Percentiles rank a stretch among this genome's conserved stretches.
Conservation (phyloP, 2,329 filamentous ascomycete species). For the Hypocrella siamensis region DNA sequence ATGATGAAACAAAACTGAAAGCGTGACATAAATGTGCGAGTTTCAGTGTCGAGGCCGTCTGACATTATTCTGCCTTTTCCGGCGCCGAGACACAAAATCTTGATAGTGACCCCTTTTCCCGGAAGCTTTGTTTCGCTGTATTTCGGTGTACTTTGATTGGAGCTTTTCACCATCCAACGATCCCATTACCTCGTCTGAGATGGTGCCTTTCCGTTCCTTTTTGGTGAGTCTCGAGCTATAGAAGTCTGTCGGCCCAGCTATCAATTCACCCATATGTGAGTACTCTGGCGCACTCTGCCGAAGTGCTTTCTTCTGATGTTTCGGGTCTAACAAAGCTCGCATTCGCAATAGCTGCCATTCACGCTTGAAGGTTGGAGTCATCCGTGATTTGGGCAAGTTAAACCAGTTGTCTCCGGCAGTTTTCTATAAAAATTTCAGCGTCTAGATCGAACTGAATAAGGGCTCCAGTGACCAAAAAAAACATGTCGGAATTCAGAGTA, state of each 20-base stretch:
- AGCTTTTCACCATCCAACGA: constrained; percentile 45
- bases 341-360: constrained; percentile 83
- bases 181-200: constrained; percentile 66
- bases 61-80: constrained; percentile 11
- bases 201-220: constrained; percentile 74
- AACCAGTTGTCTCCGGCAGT: constrained; percentile 77
- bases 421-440: too few species aligned
- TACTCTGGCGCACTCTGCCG: constrained; percentile 56
- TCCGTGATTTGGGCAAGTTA: constrained; percentile 66
- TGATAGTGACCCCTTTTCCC: constrained; percentile 88
- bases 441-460: neutral
- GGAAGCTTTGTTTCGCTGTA: constrained; percentile 68
- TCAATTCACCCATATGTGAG: constrained; percentile 75
- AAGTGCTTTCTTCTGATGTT: constrained; percentile 83
- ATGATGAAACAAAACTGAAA: too few species aligned
- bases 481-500: constrained; percentile 43
- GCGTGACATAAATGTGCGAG: too few species aligned
- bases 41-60: too few species aligned
- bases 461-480: neutral
- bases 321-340: constrained; percentile 76
- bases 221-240: constrained; percentile 67
- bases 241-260: constrained; percentile 80
- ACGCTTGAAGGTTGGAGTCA: constrained; percentile 74
- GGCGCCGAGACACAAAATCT: constrained; percentile 40
- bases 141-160: constrained; percentile 73